Base-by-base conservation (phyloP, 768 basidiomycete species). In the Boletus huronensis region DNA sequence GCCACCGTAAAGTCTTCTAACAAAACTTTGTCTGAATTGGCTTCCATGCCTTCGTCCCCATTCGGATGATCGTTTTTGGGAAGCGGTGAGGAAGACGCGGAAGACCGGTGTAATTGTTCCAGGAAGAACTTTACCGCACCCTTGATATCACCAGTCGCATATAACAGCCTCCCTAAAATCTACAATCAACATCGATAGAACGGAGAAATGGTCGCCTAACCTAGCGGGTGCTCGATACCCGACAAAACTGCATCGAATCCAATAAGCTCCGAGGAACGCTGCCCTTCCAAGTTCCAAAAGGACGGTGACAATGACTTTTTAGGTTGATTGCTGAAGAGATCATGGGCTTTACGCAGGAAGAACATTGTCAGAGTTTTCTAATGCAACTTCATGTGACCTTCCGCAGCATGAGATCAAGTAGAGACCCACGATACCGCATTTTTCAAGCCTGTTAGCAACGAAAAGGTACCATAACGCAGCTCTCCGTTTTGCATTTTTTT, bases 1-100 rank as follows among this genome's bases (percentile, higher is more conserved):
- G 97, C 92, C 14, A 93, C 82, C 23, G 82, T 80, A 64, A 98
- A 91, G 72, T 99, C 96, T 54, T 96, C 91, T 34, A 98, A 66
- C 54, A 82, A 87, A 6, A 91, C 75, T 54, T 84, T 87, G 53
- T 87, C 88, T 43, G 81, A 77, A 41, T 70, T 70, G 5, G 64
- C 63, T 46, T 76, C 53, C 71, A 70, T 17, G 58, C 60, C 34
- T 57, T 64, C 57, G 71, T 74, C 43, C 39, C 38, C 60, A 21
- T 64, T 65, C 5, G 36, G 43, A 19, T 10, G 41, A 42, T 61
- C 57, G 16, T 46, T 43, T 55, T 61, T 69, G 17, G 64, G 48
- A 1, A 52, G 57, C 6, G 58, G 58, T 19, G 58, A 58, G 11
- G 51, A 56, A 11, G 55, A 61, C 41, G 58, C 50, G 39, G 63